A percentile compares a stretch with the other conserved stretches of the same genome.
These are phyloP conservation scores for Aspergillus funiculosus DNA, from an alignment of 495 filamentous ascomycete genomes.

Conservation along the genomic window DNA sequence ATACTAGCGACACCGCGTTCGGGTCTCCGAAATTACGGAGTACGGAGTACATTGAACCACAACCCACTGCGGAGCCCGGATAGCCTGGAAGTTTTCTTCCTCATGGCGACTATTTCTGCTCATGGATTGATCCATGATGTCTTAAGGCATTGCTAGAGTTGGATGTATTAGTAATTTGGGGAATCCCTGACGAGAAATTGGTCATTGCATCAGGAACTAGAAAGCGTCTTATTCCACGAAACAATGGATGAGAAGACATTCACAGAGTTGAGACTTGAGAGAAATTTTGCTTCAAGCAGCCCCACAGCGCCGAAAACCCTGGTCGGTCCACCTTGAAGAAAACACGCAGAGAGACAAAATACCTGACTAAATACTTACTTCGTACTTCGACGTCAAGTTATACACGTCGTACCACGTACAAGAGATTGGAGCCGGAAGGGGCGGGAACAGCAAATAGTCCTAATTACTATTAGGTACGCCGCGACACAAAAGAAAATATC, in stretches of 20 bases:
- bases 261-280: too few relatives aligned
- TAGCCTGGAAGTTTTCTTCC: constrained; percentile 7
- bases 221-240: too few relatives aligned
- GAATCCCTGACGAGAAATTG: too few relatives aligned
- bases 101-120: too few relatives aligned
- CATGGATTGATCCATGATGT: neutral
- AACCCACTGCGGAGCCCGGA: constrained; percentile 25
- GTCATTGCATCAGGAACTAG: too few relatives aligned
- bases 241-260: too few relatives aligned
- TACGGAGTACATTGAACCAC: neutral
- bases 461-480: neutral
- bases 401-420: neutral
- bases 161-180: too few relatives aligned
- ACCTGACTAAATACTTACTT: neutral
- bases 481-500: neutral
- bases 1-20: constrained; percentile 21
- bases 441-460: neutral
- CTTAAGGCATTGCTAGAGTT: too few relatives aligned
- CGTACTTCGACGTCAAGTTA: neutral
- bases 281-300: neutral
- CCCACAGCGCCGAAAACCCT: constrained; percentile 1
- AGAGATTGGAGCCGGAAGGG: neutral
- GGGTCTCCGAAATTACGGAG: constrained; percentile 11
- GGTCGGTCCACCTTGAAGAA: constrained; percentile 3
- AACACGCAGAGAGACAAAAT: too few relatives aligned